These are phyloP conservation scores for Puccinia triticina DNA, from an alignment of 1,284 basidiomycete genomes.

Conservation along the genomic window DNA sequence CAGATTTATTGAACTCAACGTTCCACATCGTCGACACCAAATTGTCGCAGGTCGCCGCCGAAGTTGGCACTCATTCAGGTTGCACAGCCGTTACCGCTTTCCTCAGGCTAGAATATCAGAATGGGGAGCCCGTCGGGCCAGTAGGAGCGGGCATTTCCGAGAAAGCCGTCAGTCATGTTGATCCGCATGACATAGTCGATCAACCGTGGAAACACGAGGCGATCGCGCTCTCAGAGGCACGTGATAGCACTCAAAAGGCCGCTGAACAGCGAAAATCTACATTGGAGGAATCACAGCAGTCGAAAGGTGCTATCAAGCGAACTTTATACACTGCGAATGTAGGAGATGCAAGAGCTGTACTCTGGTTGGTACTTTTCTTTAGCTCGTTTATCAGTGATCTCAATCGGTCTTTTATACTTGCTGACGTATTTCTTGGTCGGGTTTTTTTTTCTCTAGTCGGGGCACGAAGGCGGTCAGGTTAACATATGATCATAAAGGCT, in stretches of 20 bases:
- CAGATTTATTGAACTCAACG: constrained; percentile 86
- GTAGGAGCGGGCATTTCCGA: constrained; percentile 55
- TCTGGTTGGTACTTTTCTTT: constrained; percentile 64
- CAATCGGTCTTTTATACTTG: constrained; percentile 14
- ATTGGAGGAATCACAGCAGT: constrained; percentile 36
- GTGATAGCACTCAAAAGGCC: constrained; percentile 54
- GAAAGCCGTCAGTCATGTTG: constrained; percentile 31
- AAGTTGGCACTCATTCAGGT: constrained; percentile 90
- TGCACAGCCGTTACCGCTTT: constrained; percentile 98
- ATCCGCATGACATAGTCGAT: constrained; percentile 4
- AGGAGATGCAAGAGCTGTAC: constrained; percentile 85
- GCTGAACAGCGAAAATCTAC: constrained; percentile 55
- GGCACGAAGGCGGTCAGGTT: constrained; percentile 85
- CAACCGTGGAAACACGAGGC: constrained; percentile 29
- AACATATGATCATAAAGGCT: constrained; percentile 99
- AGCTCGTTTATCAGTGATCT: constrained; percentile 1
- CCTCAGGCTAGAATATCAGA: constrained; percentile 82
- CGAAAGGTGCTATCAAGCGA: constrained; percentile 65
- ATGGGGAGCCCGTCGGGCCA: constrained; percentile 58
- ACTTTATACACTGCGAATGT: constrained; percentile 96
- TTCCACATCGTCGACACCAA: constrained; percentile 87
- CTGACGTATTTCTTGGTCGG: neutral
- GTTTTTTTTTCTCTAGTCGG: constrained; percentile 63
- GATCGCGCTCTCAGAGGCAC: constrained; percentile 36
- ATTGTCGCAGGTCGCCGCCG: constrained; percentile 78